Percentiles rank a stretch among this genome's conserved stretches.
phyloP scores from a whole-genome alignment of 192 early-diverging fungal genomes.

The Haplosporangium gracile region DNA sequence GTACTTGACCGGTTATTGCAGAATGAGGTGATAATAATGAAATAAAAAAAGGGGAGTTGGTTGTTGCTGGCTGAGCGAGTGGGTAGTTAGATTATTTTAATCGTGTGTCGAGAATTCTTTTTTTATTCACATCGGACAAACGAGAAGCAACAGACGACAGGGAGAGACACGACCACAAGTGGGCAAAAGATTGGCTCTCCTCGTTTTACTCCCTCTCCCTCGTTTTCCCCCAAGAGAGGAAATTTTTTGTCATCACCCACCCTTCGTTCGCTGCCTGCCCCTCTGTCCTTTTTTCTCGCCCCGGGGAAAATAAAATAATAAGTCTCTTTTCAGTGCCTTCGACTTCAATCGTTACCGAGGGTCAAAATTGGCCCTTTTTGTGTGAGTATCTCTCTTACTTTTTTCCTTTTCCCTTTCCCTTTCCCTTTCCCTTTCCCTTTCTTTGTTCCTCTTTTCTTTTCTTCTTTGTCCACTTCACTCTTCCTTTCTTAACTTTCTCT shows the following conservation, averaged over 20 bases:
- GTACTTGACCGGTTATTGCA: too few relatives aligned
- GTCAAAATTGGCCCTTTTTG: background rate
- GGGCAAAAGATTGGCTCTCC: background rate
- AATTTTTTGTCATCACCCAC: background rate
- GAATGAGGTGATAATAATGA: too few relatives aligned
- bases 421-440: background rate
- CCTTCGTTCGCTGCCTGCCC: background rate
- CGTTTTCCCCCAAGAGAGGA: background rate
- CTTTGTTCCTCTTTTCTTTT: background rate
- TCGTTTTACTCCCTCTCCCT: background rate
- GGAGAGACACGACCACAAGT: background rate
- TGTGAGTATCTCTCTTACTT: background rate
- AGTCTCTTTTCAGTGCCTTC: background rate
- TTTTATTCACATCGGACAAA: too few relatives aligned
- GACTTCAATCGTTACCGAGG: constrained; percentile 13
- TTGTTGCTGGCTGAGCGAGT: too few relatives aligned
- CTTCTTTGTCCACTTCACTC: background rate
- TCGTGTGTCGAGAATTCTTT: too few relatives aligned
- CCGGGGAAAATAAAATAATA: background rate
- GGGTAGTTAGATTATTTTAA: too few relatives aligned
- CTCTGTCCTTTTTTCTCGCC: background rate
- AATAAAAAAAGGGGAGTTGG: too few relatives aligned
- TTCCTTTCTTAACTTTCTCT: background rate
- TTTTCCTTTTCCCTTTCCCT: background rate
- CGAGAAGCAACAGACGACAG: background rate